These are phyloP conservation scores for Globisporangium canariense DNA, from an alignment of 352 stramenopile genomes.

Conservation along the genomic window DNA sequence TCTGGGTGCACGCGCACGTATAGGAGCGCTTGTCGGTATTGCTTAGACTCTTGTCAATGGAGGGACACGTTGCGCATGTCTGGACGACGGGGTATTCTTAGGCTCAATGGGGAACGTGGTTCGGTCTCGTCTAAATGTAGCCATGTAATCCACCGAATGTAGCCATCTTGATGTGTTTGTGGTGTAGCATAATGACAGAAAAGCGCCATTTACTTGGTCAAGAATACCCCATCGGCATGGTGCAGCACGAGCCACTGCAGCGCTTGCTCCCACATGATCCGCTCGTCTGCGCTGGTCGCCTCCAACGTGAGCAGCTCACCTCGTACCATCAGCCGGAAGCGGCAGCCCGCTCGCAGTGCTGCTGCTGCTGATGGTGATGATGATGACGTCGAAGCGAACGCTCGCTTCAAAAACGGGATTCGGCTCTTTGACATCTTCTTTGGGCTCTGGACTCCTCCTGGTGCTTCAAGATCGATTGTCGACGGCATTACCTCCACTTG, in stretches of 20 bases:
- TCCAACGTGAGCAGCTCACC: conserved; percentile 38
- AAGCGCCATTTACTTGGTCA: background rate
- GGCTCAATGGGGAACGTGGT: background rate
- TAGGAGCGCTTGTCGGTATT: background rate
- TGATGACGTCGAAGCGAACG: conserved; percentile 20
- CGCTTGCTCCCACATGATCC: conserved; percentile 34
- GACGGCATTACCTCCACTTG: conserved; percentile 28
- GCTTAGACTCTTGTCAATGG: background rate
- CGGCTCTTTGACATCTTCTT: conserved; percentile 3
- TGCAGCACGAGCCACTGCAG: conserved; percentile 37
- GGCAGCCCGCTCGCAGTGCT: background rate
- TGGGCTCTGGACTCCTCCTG: background rate
- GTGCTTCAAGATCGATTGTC: background rate
- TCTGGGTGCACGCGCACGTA: no score
- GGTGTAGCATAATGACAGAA: background rate
- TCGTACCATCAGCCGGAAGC: conserved; percentile 37
- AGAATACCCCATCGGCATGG: conserved; percentile 4
- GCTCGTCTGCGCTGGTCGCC: conserved; percentile 24
- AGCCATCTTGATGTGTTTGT: background rate
- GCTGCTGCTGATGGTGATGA: background rate
- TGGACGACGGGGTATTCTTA: conserved; percentile 2
- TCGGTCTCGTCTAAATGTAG: background rate
- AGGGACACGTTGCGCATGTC: background rate
- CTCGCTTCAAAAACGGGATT: background rate
- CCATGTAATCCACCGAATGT: background rate